Base-by-base conservation (phyloP, 495 filamentous ascomycete species). In the Trichodelitschia bisporula region DNA sequence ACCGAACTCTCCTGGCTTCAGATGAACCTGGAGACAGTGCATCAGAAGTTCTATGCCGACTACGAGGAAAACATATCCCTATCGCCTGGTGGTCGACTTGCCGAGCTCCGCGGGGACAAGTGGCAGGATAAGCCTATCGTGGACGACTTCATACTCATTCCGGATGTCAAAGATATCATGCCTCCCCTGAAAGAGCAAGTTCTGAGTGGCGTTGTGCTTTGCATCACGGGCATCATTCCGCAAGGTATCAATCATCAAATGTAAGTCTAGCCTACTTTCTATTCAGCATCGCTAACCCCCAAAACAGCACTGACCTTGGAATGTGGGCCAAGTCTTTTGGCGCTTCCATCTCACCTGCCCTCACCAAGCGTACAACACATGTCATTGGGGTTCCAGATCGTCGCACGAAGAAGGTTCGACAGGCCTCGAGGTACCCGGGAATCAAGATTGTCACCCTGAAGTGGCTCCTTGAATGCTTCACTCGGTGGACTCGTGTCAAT, bases 371-470 rank as follows among this genome's bases (percentile, higher is more conserved):
- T 34, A 72, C 65, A 1, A 78, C 73, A 3, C 73, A 79, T 39
- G 51, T 79, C 4, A 61, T 79, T 26, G 70, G 71, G 29, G 66
- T 66, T 4, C 64, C 74, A 13, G 75, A 77, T 30, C 66, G 84
- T 1, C 41, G 45, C n/a, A 93, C 84, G 4, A 65, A 71, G 20
- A 97, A 97, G 49, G 76, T 93, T 25, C 63, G 69, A 16, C 69
- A 77, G 51, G 86, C 86, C 4, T 59, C 63, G 10, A 61, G 68
- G 25, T 37, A 41, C 15, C 66, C 66, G 13, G 64, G 58, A 14
- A 70, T 95, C 50, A 78, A 79, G 45, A 83, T 99, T 29, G 84
- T 99, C 31, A 74, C 66, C 36, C 73, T 74, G 18, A 72, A 77
- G 39, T 99, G 86, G 86, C 64, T 99, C 18, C 55, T 70, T 18